Evolutionary conservation across 805 yeast genomes (phyloP).

Genomic region (Yamadazyma endophytica): DNA sequence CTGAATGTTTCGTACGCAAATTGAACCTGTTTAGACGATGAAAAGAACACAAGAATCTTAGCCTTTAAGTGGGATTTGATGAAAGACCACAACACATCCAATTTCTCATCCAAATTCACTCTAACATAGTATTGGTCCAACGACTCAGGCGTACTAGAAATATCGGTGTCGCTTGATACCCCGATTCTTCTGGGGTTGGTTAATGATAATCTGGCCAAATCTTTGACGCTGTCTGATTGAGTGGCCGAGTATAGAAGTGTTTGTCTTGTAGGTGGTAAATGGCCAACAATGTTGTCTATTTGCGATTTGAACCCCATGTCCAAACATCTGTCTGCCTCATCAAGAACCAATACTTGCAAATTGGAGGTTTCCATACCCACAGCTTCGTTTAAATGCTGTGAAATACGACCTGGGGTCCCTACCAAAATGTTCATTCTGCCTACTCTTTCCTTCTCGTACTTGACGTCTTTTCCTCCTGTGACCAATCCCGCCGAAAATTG

Average conservation of each 20-base stretch:
- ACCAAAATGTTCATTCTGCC: constrained; percentile 75
- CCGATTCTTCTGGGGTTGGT: constrained; percentile 52
- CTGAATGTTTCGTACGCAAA: constrained; percentile 84
- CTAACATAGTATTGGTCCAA: constrained; percentile 80
- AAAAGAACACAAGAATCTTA: constrained; percentile 77
- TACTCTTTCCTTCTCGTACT: constrained; percentile 76
- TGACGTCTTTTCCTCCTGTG: constrained; percentile 89
- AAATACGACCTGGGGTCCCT: constrained; percentile 87
- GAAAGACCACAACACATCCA: constrained; percentile 83
- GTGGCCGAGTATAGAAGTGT: constrained; percentile 86
- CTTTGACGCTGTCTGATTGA: constrained; percentile 76
- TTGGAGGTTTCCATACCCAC: constrained; percentile 72
- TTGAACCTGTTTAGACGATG: constrained; percentile 89
- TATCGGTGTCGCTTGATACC: constrained; percentile 37
- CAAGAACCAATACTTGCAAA: constrained; percentile 74
- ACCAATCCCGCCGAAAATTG: constrained; percentile 85
- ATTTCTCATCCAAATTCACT: constrained; percentile 71
- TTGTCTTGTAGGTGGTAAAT: constrained; percentile 77
- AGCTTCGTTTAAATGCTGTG: constrained; percentile 90
- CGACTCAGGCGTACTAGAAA: constrained; percentile 75
- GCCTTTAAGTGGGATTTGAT: constrained; percentile 75
- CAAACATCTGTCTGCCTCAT: constrained; percentile 88
- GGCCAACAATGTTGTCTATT: constrained; percentile 72
- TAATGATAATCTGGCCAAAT: constrained; percentile 75
- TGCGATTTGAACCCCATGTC: constrained; percentile 92